Conservation (phyloP, 106 monocot species). For the Amphibolis antarctica region DNA sequence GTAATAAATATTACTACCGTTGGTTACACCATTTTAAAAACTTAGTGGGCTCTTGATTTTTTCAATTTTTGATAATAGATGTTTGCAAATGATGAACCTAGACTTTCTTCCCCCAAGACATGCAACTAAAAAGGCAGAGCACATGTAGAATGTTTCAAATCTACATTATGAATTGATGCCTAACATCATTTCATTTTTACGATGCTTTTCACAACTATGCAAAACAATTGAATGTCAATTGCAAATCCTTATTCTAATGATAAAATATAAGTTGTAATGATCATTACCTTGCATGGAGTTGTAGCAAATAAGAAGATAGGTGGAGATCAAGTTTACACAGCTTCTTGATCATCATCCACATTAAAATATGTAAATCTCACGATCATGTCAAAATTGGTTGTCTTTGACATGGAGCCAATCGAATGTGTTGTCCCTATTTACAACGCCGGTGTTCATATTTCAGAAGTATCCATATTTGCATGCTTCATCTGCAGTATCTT, state of each 20-base stretch:
- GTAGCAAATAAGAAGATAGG: neutral
- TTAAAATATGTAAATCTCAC: neutral
- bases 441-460: constrained; percentile 9
- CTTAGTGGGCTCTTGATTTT: too few species aligned
- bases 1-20: too few species aligned
- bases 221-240: too few species aligned
- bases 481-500: constrained; percentile 35
- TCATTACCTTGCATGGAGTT: neutral
- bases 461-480: constrained; percentile 25
- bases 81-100: too few species aligned
- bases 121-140: too few species aligned
- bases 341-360: constrained; percentile 1
- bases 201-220: too few species aligned
- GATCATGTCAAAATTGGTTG: neutral
- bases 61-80: too few species aligned
- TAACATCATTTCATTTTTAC: too few species aligned
- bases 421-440: neutral
- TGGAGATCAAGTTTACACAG: neutral
- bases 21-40: too few species aligned
- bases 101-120: too few species aligned
- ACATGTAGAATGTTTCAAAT: too few species aligned
- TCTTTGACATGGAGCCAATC: neutral
- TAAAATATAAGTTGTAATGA: neutral
- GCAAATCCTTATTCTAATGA: neutral
- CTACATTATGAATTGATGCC: too few species aligned